Base-by-base conservation (phyloP, 805 yeast genomes). In the Nakazawaea peltata region DNA sequence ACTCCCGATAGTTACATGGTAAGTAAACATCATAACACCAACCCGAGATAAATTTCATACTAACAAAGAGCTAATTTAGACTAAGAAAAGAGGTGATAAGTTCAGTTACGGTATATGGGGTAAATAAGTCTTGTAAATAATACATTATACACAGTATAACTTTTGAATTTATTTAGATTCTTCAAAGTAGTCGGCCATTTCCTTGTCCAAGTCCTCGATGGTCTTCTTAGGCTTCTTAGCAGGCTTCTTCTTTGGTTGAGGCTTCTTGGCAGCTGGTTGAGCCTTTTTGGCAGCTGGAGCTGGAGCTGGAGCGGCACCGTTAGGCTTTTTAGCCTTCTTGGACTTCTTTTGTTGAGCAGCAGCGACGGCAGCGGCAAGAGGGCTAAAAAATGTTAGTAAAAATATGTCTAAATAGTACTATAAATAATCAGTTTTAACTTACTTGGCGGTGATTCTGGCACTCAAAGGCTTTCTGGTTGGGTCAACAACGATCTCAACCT, bases 171-270 rank as follows among this genome's bases (percentile, higher is more conserved):
- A n/a, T n/a, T n/a, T n/a, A n/a, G n/a, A n/a, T n/a, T 62, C 66
- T 43, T 76, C 77, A 50, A 90, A 88, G 66, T 90, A 90, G 56
- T 88, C 97, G 44, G 87, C 82, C 98, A 92, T 90, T 67, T 90
- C 97, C 57, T 88, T 95, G 63, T 92, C 98, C 55, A 90, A 76
- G 63, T 92, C 90, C 59, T 84, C 97, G 44, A 83, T 69, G 35
- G 95, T 77, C 73, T 87, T 87, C 61, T 68, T 67, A 44, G 57
- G 59, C 44, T 57, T 67, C 63, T 71, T 71, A 39, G 67, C 67
- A 40, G 72, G 67, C 46, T 55, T 60, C 45, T 54, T 62, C 47
- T 44, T 49, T 51, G 41, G 54, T 53, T 36, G 57, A 55, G 21
- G 49, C 94, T 13, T 19, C 54, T 32, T 52, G 54, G 28, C 28